Conservation (phyloP, 2,329 filamentous ascomycete species). For the Aspergillus pseudotamarii region DNA sequence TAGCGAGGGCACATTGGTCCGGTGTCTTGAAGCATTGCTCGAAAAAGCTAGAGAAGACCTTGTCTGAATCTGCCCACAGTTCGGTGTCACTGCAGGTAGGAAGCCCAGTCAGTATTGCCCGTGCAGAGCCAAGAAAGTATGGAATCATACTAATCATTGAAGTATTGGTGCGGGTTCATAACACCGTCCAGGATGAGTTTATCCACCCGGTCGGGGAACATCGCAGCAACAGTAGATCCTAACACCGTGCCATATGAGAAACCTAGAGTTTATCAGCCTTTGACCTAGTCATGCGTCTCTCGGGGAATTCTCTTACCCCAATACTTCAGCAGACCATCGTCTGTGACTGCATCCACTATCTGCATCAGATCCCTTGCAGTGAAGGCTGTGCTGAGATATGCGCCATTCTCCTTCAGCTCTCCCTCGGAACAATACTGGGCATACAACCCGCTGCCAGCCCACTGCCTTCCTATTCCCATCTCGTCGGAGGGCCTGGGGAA, state of each 20-base stretch:
- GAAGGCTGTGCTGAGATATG: constrained; percentile 48
- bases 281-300: neutral
- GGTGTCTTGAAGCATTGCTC: neutral
- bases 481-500: neutral
- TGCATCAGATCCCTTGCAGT: constrained; percentile 49
- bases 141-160: neutral
- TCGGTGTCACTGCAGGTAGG: neutral
- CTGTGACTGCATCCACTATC: constrained; percentile 48
- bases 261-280: neutral
- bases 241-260: constrained; percentile 30
- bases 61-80: neutral
- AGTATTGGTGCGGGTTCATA: constrained; percentile 22
- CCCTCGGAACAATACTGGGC: constrained; percentile 11
- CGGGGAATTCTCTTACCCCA: constrained; percentile 10
- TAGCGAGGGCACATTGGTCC: neutral
- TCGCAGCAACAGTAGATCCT: constrained; percentile 36
- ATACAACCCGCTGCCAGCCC: constrained; percentile 1
- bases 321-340: constrained; percentile 43
- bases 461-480: constrained; percentile 10
- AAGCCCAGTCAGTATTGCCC: neutral
- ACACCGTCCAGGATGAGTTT: constrained; percentile 45
- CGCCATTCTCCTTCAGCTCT: constrained; percentile 31
- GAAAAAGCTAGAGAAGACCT: neutral
- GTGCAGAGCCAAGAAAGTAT: too few relatives aligned
- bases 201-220: constrained; percentile 46